These are phyloP conservation scores for Ophiostoma pallidulum DNA, from an alignment of 2,329 filamentous ascomycete species.

Conservation along the genomic window DNA sequence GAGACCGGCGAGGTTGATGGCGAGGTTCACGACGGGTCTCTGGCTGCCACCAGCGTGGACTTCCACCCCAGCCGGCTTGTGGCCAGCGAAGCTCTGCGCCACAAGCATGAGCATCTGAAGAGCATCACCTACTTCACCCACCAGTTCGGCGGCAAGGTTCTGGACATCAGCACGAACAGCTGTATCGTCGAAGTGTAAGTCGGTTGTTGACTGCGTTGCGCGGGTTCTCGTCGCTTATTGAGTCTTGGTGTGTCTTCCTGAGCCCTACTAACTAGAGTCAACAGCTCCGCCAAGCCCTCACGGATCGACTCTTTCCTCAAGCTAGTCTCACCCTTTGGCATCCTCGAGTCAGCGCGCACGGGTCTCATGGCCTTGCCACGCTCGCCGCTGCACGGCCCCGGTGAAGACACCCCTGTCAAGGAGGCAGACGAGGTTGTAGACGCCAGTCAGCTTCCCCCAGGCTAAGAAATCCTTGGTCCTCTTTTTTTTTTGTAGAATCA, in stretches of 20 bases:
- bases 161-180: constrained; percentile 97
- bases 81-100: constrained; percentile 77
- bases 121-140: constrained; percentile 94
- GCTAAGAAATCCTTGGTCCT: constrained; percentile 54
- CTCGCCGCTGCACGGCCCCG: constrained; percentile 70
- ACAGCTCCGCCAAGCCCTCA: constrained; percentile 77
- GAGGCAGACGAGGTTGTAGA: constrained; percentile 94
- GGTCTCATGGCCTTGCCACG: constrained; percentile 95
- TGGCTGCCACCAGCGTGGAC: constrained; percentile 48
- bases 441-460: constrained; percentile 84
- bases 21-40: constrained; percentile 29
- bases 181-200: constrained; percentile 94
- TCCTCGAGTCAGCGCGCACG: constrained; percentile 89
- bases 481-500: neutral
- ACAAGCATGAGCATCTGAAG: constrained; percentile 96
- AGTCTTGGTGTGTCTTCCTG: constrained; percentile 1
- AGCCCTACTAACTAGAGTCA: neutral
- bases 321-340: constrained; percentile 86
- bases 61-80: constrained; percentile 87
- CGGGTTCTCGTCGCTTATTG: constrained; percentile 3
- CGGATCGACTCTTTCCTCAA: constrained; percentile 98
- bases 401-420: constrained; percentile 60
- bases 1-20: constrained; percentile 35
- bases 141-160: constrained; percentile 93
- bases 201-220: neutral